A percentile compares a stretch with the other conserved stretches of the same genome.
phyloP scores from a whole-genome alignment of 805 yeast genomes.

The Cyberlindnera nakhonratchasimensis region DNA sequence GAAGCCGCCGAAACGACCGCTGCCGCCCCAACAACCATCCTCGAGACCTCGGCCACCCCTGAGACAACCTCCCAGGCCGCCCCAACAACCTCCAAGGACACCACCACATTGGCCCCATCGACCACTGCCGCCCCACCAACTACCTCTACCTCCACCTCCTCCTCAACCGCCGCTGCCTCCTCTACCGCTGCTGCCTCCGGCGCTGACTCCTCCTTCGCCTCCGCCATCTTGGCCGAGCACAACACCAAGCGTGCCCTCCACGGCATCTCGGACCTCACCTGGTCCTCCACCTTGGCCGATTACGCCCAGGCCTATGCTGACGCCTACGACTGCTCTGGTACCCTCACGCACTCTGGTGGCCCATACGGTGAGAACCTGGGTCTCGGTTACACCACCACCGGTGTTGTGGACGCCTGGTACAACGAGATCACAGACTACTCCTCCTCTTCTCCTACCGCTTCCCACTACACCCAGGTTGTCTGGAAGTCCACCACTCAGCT shows the following conservation, averaged over 20 bases:
- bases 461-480: constrained; percentile 83
- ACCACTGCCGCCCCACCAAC: constrained; percentile 19
- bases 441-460: constrained; percentile 54
- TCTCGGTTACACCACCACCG: constrained; percentile 54
- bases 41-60: constrained; percentile 5
- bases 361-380: constrained; percentile 82
- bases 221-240: constrained; percentile 45
- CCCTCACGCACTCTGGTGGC: constrained; percentile 63
- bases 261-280: constrained; percentile 41
- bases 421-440: constrained; percentile 55
- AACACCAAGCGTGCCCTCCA: constrained; percentile 49
- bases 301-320: constrained; percentile 53
- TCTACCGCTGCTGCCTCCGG: constrained; percentile 22
- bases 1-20: constrained; percentile 21
- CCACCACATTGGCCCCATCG: constrained; percentile 18
- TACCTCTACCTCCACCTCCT: constrained; percentile 17
- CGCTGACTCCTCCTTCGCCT: constrained; percentile 33
- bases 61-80: constrained; percentile 10
- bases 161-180: constrained; percentile 23
- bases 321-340: constrained; percentile 57
- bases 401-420: constrained; percentile 76
- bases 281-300: constrained; percentile 45
- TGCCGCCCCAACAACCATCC: constrained; percentile 20
- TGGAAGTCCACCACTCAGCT: constrained; percentile 67
- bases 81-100: constrained; percentile 9